phyloP scores from a whole-genome alignment of 345 rosid species.

The Eucalyptus marginata region DNA sequence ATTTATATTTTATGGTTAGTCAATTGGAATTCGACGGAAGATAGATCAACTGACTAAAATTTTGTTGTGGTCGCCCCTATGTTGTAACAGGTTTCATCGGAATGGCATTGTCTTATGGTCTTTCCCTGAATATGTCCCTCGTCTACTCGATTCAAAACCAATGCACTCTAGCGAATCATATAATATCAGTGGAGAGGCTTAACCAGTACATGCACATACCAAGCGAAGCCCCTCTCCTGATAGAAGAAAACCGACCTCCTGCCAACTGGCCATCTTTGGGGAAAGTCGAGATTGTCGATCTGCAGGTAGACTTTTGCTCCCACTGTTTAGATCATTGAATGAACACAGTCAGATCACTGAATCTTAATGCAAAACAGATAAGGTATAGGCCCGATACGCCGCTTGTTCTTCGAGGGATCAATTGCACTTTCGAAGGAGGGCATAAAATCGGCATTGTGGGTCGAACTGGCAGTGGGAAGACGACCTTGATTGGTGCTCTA shows the following conservation, averaged over 20 bases:
- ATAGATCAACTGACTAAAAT: not conserved
- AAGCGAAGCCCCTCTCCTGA: constrained; percentile 85
- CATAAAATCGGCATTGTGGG: constrained; percentile 94
- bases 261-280: constrained; percentile 74
- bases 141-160: constrained; percentile 82
- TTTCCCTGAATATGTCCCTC: constrained; percentile 67
- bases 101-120: constrained; percentile 96
- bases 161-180: constrained; percentile 73
- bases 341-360: not conserved
- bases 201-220: constrained; percentile 80
- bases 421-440: constrained; percentile 82
- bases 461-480: constrained; percentile 91
- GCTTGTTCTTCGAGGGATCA: constrained; percentile 68
- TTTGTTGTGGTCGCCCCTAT: not conserved
- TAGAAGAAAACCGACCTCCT: constrained; percentile 68
- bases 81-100: constrained; percentile 70
- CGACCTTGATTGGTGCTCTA: constrained; percentile 81
- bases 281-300: constrained; percentile 66
- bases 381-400: constrained; percentile 66
- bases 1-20: not conserved
- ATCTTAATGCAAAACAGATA: constrained; percentile 29
- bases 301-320: constrained; percentile 31
- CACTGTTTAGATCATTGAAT: not conserved
- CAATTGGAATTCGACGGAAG: not conserved
- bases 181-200: constrained; percentile 91